Evolutionary conservation across 2,329 filamentous ascomycete species (phyloP).

Genomic region (Aspergillus neotritici): DNA sequence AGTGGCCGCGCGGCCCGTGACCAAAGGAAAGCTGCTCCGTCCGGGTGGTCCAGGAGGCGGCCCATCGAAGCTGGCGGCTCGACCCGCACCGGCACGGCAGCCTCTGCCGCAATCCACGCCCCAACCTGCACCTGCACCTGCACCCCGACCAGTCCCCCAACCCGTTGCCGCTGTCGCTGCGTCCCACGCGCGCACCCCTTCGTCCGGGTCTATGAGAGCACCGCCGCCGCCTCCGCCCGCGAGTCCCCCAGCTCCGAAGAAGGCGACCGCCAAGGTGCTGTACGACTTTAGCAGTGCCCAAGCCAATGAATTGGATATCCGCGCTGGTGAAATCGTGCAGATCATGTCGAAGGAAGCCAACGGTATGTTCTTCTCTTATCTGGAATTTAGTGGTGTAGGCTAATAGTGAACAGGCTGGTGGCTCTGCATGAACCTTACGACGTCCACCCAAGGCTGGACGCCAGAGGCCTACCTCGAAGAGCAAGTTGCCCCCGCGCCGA

Average conservation of each 20-base stretch:
- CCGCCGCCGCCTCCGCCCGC: conserved; percentile 65
- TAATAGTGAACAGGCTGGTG: conserved; percentile 69
- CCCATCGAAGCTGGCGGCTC: conserved; percentile 62
- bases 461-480: conserved; percentile 93
- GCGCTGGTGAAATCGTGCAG: conserved; percentile 73
- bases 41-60: conserved; percentile 80
- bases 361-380: conserved; percentile 55
- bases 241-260: conserved; percentile 54
- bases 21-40: conserved; percentile 84
- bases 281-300: conserved; percentile 87
- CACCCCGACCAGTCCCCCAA: conserved; percentile 46
- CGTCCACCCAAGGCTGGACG: conserved; percentile 79
- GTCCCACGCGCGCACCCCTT: conserved; percentile 45
- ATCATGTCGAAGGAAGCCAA: conserved; percentile 94
- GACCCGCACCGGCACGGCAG: conserved; percentile 32
- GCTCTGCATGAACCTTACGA: conserved; percentile 70
- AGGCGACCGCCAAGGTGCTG: conserved; percentile 79
- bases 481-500: conserved; percentile 50
- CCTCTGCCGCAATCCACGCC: conserved; percentile 32
- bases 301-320: conserved; percentile 77
- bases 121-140: conserved; percentile 28
- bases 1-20: conserved; percentile 82
- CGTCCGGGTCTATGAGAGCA: conserved; percentile 56
- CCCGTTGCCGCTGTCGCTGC: conserved; percentile 31
- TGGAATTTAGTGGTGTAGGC: too few relatives aligned